Evolutionary conservation across 169 alveolate species (phyloP).

Genomic region (Miamiensis avidus): DNA sequence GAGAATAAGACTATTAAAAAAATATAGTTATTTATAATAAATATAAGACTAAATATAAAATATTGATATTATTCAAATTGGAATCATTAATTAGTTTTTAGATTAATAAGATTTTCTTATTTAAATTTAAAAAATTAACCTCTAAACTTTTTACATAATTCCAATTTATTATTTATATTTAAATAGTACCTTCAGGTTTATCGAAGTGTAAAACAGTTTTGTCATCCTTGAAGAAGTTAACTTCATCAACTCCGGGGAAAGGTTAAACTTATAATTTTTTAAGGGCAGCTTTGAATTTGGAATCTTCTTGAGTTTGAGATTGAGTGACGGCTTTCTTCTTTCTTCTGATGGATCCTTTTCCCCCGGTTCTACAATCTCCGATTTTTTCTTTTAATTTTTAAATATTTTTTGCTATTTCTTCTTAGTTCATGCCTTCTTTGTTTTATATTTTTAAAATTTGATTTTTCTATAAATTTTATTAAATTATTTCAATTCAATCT

Average conservation of each 20-base stretch:
- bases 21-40: no score
- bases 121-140: no score
- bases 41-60: neutral
- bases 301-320: constrained; percentile 90
- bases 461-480: no score
- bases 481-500: no score
- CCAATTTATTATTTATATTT: neutral
- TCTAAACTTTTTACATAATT: no score
- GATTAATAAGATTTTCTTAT: no score
- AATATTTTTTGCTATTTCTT: constrained; percentile 87
- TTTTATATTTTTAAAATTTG: constrained; percentile 4
- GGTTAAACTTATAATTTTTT: constrained; percentile 94
- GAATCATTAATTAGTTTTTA: no score
- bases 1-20: constrained; percentile 58
- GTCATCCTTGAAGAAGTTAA: constrained; percentile 94
- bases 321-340: constrained; percentile 91
- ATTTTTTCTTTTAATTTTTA: constrained; percentile 90
- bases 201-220: constrained; percentile 92
- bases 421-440: constrained; percentile 68
- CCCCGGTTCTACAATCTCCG: constrained; percentile 94
- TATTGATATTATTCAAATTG: neutral
- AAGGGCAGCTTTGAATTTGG: constrained; percentile 90
- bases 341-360: constrained; percentile 96
- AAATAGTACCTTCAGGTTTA: constrained; percentile 83
- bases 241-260: constrained; percentile 95